A percentile compares a stretch with the other conserved stretches of the same genome.
Evolutionary conservation across 2,329 filamentous ascomycete species (phyloP).

Genomic region (Didymellaceae sp.): DNA sequence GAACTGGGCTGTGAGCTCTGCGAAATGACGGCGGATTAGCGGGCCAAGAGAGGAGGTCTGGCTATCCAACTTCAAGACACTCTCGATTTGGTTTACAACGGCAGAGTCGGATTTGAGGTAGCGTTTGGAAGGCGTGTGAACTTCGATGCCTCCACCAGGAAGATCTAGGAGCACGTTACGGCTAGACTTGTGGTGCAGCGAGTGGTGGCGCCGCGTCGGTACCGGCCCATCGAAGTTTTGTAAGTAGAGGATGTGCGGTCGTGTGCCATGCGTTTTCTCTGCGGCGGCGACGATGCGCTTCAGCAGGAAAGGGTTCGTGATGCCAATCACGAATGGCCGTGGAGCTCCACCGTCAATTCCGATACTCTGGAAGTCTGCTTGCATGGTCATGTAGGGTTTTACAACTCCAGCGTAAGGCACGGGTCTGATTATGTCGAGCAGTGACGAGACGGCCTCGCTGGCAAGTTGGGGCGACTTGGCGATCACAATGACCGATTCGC

Average conservation of each 20-base stretch:
- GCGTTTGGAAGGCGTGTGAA: constrained; percentile 45
- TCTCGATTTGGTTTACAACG: constrained; percentile 44
- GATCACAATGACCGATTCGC: constrained; percentile 50
- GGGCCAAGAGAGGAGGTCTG: constrained; percentile 45
- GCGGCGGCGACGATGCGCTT: constrained; percentile 47
- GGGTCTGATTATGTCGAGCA: constrained; percentile 50
- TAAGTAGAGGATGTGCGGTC: constrained; percentile 49
- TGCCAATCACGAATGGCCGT: constrained; percentile 48
- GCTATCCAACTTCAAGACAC: constrained; percentile 39
- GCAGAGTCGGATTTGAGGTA: constrained; percentile 48
- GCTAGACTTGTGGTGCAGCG: constrained; percentile 45
- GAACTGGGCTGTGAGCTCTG: constrained; percentile 51
- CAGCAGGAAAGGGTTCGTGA: constrained; percentile 52
- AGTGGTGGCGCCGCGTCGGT: constrained; percentile 46
- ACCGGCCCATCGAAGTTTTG: constrained; percentile 46
- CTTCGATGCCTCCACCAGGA: constrained; percentile 49
- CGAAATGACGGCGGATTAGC: constrained; percentile 51
- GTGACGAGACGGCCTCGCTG: constrained; percentile 49
- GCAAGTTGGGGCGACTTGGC: constrained; percentile 52
- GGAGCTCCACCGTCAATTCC: constrained; percentile 50
- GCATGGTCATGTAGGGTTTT: constrained; percentile 53
- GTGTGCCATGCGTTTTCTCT: constrained; percentile 41
- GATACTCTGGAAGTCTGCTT: constrained; percentile 50
- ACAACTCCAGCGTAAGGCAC: constrained; percentile 50
- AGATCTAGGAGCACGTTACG: constrained; percentile 48